Percentiles rank a stretch among this genome's conserved stretches.
Evolutionary conservation across 2,329 filamentous ascomycete genomes (phyloP).

Genomic region (Xylaria sp.): DNA sequence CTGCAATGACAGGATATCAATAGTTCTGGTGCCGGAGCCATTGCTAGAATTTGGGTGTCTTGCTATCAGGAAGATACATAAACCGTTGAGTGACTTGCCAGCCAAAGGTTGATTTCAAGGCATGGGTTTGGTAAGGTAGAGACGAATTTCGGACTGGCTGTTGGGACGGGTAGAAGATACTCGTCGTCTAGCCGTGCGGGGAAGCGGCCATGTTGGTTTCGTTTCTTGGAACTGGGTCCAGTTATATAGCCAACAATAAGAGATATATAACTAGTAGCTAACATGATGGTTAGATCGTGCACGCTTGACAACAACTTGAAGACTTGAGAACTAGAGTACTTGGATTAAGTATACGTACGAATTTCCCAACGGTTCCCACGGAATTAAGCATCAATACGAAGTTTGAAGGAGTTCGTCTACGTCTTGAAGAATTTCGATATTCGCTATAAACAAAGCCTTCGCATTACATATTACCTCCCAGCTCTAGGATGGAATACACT

Average conservation of each 20-base stretch:
- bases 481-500: no score
- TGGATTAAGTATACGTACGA: neutral
- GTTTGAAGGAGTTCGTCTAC: neutral
- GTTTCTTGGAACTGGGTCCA: neutral
- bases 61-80: neutral
- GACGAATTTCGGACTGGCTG: neutral
- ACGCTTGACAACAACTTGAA: neutral
- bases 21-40: constrained; percentile 25
- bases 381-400: neutral
- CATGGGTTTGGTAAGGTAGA: neutral
- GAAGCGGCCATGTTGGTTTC: neutral
- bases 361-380: neutral
- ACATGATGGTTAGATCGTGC: neutral
- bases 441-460: neutral
- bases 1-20: constrained; percentile 47
- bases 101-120: neutral
- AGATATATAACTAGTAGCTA: neutral
- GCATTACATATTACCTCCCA: neutral
- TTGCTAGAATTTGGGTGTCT: constrained; percentile 8
- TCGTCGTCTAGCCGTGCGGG: neutral
- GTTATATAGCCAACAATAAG: neutral
- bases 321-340: no score
- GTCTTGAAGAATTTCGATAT: neutral
- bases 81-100: neutral
- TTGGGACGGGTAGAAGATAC: neutral